These are phyloP conservation scores for Deinandra increscens DNA, from an alignment of 129 eudicot species.

Conservation along the genomic window DNA sequence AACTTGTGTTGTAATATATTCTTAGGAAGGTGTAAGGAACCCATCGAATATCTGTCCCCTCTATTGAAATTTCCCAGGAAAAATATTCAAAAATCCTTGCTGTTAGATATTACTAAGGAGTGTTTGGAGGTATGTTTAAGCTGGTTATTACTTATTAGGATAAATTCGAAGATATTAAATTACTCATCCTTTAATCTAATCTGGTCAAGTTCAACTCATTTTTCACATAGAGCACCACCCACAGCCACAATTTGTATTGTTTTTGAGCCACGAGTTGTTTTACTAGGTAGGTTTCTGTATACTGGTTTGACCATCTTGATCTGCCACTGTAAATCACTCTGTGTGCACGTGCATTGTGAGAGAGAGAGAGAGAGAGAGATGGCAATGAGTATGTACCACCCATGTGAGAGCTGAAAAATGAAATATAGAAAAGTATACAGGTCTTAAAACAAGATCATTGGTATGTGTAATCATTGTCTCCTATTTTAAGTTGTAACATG, in stretches of 20 bases:
- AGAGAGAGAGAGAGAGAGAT: slow-evolving; percentile 23
- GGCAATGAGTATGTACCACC: slow-evolving; percentile 26
- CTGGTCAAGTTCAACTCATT: slow-evolving; percentile 21
- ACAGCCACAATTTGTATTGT: slow-evolving; percentile 24
- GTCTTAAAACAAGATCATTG: slow-evolving; percentile 37
- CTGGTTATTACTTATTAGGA: not conserved
- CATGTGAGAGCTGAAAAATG: slow-evolving; percentile 23
- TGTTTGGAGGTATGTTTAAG: not conserved
- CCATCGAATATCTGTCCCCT: slow-evolving; percentile 2
- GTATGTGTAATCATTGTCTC: slow-evolving; percentile 35
- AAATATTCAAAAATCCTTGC: not conserved
- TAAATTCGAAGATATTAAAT: not conserved
- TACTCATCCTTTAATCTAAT: not conserved
- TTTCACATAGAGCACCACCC: slow-evolving; percentile 51
- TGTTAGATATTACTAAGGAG: not conserved
- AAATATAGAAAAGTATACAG: slow-evolving; percentile 28
- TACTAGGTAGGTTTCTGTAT: slow-evolving; percentile 45
- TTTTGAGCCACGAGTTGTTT: slow-evolving; percentile 65
- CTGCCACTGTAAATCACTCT: slow-evolving; percentile 27
- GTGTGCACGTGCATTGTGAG: slow-evolving; percentile 23
- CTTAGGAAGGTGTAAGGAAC: slow-evolving; percentile 24
- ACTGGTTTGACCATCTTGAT: slow-evolving; percentile 25
- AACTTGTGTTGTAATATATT: slow-evolving; percentile 16
- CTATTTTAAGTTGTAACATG: slow-evolving; percentile 32
- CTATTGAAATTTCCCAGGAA: not conserved